A percentile compares a stretch with the other conserved stretches of the same genome.
Evolutionary conservation across 2,329 filamentous ascomycete genomes (phyloP).

Genomic region (Cladosporium sp.): DNA sequence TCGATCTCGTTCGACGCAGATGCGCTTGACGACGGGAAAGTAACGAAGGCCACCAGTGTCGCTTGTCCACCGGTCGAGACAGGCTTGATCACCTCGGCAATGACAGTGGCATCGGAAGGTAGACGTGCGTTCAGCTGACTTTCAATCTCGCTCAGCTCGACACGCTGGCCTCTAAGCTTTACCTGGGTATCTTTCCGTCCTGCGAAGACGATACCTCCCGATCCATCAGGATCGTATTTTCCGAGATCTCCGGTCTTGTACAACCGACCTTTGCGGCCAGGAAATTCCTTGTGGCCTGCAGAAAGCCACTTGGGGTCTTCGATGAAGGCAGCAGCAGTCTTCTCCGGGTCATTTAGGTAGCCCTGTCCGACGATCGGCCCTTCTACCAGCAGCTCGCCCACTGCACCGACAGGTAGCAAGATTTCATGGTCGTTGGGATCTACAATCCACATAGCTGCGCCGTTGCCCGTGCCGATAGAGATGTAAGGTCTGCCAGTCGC

Average conservation of each 20-base stretch:
- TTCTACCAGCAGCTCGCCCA: constrained; percentile 46
- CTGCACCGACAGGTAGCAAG: constrained; percentile 38
- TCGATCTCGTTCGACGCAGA: constrained; percentile 5
- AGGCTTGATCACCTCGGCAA: constrained; percentile 10
- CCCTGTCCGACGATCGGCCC: constrained; percentile 42
- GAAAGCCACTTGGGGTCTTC: constrained; percentile 23
- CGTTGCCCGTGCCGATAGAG: constrained; percentile 18
- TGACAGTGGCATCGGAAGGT: constrained; percentile 3
- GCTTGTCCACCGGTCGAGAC: constrained; percentile 9
- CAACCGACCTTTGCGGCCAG: constrained; percentile 42
- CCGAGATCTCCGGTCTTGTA: constrained; percentile 60
- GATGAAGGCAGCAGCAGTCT: constrained; percentile 31
- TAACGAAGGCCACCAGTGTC: constrained; percentile 17
- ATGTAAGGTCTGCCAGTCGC: constrained; percentile 13
- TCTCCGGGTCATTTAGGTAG: constrained; percentile 35
- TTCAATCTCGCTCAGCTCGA: constrained; percentile 55
- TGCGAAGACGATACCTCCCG: constrained; percentile 47
- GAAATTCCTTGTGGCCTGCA: constrained; percentile 2
- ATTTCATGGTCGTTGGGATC: constrained; percentile 25
- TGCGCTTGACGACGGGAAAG: not conserved
- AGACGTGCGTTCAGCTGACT: constrained; percentile 19
- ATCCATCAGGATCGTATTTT: constrained; percentile 48
- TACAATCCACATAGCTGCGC: constrained; percentile 28
- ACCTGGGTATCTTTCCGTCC: constrained; percentile 56
- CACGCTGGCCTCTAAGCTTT: constrained; percentile 61